Conservation (phyloP, 1,139 yeast genomes). For the Scheffersomyces illinoinensis region DNA sequence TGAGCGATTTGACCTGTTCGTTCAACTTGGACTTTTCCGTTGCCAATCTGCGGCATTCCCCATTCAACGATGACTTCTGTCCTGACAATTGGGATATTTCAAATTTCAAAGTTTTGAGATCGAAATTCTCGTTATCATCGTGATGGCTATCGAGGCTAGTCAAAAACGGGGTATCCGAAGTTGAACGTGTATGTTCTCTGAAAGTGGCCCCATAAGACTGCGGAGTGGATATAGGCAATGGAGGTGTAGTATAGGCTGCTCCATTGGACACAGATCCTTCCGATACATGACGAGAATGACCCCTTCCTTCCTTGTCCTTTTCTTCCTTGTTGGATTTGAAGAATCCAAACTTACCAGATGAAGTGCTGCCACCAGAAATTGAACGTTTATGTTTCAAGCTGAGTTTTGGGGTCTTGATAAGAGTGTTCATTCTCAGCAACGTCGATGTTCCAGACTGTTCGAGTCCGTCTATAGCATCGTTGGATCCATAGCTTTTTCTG, state of each 20-base stretch:
- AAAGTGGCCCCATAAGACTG: constrained; percentile 1
- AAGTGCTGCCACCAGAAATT: constrained; percentile 38
- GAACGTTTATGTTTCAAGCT: constrained; percentile 43
- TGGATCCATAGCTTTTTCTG: constrained; percentile 6
- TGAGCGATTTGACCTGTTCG: constrained; percentile 28
- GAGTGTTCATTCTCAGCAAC: constrained; percentile 28
- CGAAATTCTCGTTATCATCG: constrained; percentile 24
- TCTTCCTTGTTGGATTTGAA: constrained; percentile 29
- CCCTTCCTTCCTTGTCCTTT: constrained; percentile 8
- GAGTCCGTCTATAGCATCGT: constrained; percentile 1
- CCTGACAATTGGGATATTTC: constrained; percentile 45
- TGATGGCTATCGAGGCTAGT: constrained; percentile 12
- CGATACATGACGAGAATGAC: constrained; percentile 43
- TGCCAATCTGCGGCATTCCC: constrained; percentile 31
- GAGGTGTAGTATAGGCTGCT: constrained; percentile 47
- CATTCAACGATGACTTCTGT: constrained; percentile 17
- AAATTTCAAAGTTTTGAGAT: constrained; percentile 34
- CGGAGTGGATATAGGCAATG: constrained; percentile 27
- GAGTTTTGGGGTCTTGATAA: constrained; percentile 33
- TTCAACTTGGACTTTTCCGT: constrained; percentile 29
- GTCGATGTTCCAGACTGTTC: constrained; percentile 6
- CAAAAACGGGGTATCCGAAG: constrained; percentile 37
- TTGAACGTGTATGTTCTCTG: constrained; percentile 37
- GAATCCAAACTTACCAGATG: constrained; percentile 32
- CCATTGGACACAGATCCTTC: constrained; percentile 40